Conservation (phyloP, 164 flowering plant genomes). For the Magnolia kwangsiensis region DNA sequence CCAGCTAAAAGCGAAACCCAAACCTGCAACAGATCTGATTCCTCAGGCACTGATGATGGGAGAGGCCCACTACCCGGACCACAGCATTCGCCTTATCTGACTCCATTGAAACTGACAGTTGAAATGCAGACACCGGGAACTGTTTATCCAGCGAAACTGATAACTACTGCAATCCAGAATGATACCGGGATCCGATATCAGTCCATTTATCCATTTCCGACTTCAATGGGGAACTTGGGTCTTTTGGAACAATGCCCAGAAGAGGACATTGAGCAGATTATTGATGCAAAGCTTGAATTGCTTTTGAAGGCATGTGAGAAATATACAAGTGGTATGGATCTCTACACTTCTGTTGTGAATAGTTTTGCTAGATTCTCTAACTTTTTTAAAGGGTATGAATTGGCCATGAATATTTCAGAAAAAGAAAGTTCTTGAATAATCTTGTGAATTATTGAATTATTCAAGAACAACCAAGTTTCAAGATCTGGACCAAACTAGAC, state of each 20-base stretch:
- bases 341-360: not conserved
- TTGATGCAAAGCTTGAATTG: slow-evolving; percentile 17
- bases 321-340: not conserved
- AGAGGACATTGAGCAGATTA: slow-evolving; percentile 12
- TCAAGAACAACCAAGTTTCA: no score
- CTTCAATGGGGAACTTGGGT: slow-evolving; percentile 44
- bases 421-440: no score
- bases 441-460: no score
- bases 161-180: slow-evolving; percentile 31
- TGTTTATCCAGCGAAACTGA: slow-evolving; percentile 46
- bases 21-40: slow-evolving; percentile 19
- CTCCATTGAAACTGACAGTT: slow-evolving; percentile 59
- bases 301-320: slow-evolving; percentile 15
- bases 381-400: no score
- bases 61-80: slow-evolving; percentile 5
- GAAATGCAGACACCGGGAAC: slow-evolving; percentile 99
- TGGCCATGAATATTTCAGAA: no score
- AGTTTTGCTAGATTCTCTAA: not conserved
- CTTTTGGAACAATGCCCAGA: slow-evolving; percentile 39
- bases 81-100: slow-evolving; percentile 59
- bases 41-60: slow-evolving; percentile 19
- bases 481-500: no score
- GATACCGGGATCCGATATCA: slow-evolving; percentile 59
- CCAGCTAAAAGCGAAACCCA: not conserved
- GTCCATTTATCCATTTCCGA: slow-evolving; percentile 53